A percentile compares a stretch with the other conserved stretches of the same genome.
These are phyloP conservation scores for Jamesozyma lodderae DNA, from an alignment of 805 yeast species.

Conservation along the genomic window DNA sequence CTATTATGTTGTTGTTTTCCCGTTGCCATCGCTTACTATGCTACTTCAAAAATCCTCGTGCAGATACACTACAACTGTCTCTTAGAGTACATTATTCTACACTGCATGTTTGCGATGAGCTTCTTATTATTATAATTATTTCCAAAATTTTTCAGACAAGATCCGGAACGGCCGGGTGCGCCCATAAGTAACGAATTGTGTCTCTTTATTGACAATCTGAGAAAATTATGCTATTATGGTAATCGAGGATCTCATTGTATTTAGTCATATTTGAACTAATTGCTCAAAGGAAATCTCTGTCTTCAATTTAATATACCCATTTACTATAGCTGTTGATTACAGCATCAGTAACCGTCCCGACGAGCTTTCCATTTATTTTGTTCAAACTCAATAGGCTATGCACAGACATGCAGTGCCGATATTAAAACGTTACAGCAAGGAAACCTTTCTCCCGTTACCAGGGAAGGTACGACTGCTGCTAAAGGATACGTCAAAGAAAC, in stretches of 20 bases:
- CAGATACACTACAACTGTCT: background rate
- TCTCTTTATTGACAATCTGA: too few species aligned
- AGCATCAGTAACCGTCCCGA: too few species aligned
- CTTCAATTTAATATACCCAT: too few species aligned
- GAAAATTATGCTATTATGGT: too few species aligned
- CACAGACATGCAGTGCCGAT: conserved; percentile 12
- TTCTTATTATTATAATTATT: background rate
- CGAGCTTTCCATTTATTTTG: background rate
- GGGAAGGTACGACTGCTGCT: background rate
- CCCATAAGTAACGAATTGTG: background rate
- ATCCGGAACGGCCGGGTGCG: background rate
- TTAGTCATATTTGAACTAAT: too few species aligned
- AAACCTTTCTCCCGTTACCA: background rate
- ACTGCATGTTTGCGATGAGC: conserved; percentile 10
- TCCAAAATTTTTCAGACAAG: background rate
- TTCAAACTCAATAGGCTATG: conserved; percentile 7
- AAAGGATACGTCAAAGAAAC: background rate
- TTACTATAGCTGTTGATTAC: background rate
- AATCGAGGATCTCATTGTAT: too few species aligned
- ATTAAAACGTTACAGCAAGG: conserved; percentile 7
- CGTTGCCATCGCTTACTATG: conserved; percentile 13
- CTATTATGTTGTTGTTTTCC: conserved; percentile 19
- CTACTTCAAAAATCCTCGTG: background rate
- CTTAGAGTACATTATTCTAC: background rate
- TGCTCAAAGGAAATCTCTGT: too few species aligned